Base-by-base conservation (phyloP, 441 rosid species). In the Erysimum pusillum region DNA sequence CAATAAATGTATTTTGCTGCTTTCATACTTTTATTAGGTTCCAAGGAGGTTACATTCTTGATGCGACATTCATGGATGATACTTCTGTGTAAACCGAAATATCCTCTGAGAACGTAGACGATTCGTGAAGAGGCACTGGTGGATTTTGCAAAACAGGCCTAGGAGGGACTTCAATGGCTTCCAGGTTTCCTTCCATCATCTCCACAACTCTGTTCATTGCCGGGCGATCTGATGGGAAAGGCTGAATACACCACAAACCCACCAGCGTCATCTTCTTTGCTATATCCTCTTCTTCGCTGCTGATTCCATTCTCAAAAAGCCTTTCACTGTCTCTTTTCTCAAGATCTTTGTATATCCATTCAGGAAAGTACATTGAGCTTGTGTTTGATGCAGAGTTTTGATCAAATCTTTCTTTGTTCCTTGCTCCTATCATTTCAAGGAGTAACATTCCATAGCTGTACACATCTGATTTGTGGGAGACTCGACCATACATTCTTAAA, bases 381-480 rank as follows among this genome's bases (percentile, higher is more conserved):
- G 60, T 2, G 7, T 32, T 22, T 0, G 77, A 75, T 5, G 18
- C 39, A 28, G 10, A 17, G 12, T 31, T 2, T 13, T 17, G 10
- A 2, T 1, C 25, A 20, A 6, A 5, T 22, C 4, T 0, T 52
- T 5, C 3, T 13, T 74, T 76, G 13, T 63, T 54, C n/a, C 70
- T 78, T 57, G 63, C 81, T 20, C 83, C 78, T 12, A 76, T 52
- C 77, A 85, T 80, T 5, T 80, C 83, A 0, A 81, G 77, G 14
- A 74, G 62, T 71, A 86, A 36, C 80, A 79, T 82, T 18, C 85
- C 80, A 4, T 78, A 82, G 54, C 86, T 82, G 14, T 82, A 82
- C 10, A 78, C 82, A 67, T 80, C 85, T 1, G 87, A 83, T 45
- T 74, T 80, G 56, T 65, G 69, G 9, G 81, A 85, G 0, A 75